Percentiles rank a stretch among this genome's conserved stretches.
phyloP scores from a whole-genome alignment of 495 filamentous ascomycete genomes.

The Aspergillus leporis region DNA sequence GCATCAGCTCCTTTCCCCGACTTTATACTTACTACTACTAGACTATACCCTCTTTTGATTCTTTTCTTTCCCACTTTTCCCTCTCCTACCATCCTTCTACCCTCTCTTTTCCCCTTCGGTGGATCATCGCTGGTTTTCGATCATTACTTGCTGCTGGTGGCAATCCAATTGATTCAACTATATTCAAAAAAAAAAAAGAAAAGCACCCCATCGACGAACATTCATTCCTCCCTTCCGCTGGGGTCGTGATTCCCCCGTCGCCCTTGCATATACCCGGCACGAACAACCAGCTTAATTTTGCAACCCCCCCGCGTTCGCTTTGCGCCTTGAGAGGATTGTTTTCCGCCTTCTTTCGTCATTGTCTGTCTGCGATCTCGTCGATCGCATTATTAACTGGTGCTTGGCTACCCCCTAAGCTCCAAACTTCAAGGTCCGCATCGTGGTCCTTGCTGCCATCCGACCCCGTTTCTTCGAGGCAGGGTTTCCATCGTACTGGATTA shows the following conservation, averaged over 20 bases:
- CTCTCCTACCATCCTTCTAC: conserved; percentile 22
- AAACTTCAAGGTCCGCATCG: conserved; percentile 8
- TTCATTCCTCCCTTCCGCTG: conserved; percentile 23
- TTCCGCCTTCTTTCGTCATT: conserved; percentile 14
- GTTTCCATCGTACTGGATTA: conserved; percentile 10
- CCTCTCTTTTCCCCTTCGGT: conserved; percentile 8
- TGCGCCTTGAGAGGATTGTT: background rate
- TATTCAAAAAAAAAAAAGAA: background rate
- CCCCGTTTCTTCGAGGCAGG: conserved; percentile 17
- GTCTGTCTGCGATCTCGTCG: conserved; percentile 15
- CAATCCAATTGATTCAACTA: conserved; percentile 23
- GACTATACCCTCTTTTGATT: conserved; percentile 24
- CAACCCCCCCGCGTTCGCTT: conserved; percentile 10
- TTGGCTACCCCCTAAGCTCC: conserved; percentile 2
- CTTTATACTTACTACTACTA: conserved; percentile 6
- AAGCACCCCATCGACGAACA: conserved; percentile 6
- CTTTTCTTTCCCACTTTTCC: conserved; percentile 20
- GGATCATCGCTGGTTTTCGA: conserved; percentile 16
- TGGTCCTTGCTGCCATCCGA: conserved; percentile 39
- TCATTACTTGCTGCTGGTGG: conserved; percentile 32
- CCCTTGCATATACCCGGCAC: conserved; percentile 36
- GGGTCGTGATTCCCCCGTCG: conserved; percentile 19
- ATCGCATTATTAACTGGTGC: conserved; percentile 14
- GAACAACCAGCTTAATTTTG: conserved; percentile 10
- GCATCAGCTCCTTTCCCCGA: conserved; percentile 13